These are phyloP conservation scores for Prosopis cineraria DNA, from an alignment of 306 rosid genomes.

Conservation along the genomic window DNA sequence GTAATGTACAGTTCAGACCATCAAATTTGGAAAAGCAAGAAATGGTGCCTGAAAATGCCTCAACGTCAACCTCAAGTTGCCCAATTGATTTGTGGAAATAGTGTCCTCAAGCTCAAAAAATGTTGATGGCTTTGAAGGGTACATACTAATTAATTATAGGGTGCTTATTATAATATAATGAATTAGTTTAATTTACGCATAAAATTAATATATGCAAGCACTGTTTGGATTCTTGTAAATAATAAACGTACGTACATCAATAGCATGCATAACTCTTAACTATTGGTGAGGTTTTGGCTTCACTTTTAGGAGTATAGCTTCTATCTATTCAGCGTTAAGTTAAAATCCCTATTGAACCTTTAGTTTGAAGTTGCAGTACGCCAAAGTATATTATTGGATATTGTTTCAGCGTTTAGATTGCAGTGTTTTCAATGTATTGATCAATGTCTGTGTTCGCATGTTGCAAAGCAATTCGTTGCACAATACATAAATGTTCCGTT, in stretches of 20 bases:
- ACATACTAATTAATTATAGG: conserved; percentile 57
- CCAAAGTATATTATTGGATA: background rate
- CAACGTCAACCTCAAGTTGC: conserved; percentile 54
- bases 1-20: conserved; percentile 32
- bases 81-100: conserved; percentile 71
- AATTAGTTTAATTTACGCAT: conserved; percentile 8
- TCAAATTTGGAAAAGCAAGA: conserved; percentile 54
- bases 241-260: conserved; percentile 38
- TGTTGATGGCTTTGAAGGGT: conserved; percentile 19
- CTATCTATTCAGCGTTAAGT: conserved; percentile 28
- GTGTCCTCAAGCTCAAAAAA: background rate
- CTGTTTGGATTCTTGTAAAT: conserved; percentile 61
- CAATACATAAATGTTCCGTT: background rate
- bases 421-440: conserved; percentile 19
- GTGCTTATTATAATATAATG: background rate
- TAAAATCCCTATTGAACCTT: conserved; percentile 19
- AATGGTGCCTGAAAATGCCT: conserved; percentile 55
- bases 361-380: conserved; percentile 14
- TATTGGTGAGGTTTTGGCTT: conserved; percentile 39
- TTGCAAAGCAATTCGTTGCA: conserved; percentile 19
- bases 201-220: conserved; percentile 14
- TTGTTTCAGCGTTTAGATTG: conserved; percentile 17
- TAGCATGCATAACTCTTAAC: conserved; percentile 43
- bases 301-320: conserved; percentile 13
- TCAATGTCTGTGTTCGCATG: conserved; percentile 31